Evolutionary conservation across 495 filamentous ascomycete species (phyloP), one percentile per base, ranked within the genome.

Genomic region (Hypoxylon lienhwacheense): DNA sequence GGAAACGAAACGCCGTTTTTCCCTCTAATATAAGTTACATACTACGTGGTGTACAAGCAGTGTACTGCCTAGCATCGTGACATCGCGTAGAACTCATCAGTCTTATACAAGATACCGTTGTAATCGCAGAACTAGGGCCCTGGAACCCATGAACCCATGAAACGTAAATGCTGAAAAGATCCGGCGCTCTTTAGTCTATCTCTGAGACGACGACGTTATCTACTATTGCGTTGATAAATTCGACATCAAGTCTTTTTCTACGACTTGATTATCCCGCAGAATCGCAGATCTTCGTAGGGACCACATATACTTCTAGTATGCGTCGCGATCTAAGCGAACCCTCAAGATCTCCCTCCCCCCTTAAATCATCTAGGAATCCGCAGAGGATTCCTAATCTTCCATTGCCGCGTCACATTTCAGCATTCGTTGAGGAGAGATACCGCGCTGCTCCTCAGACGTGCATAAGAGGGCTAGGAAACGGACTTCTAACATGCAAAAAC

Each of bases 61-160:
- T n/a, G n/a, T n/a, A n/a, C n/a, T n/a, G n/a, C n/a, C 43, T 16
- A 39, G 24, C 33, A 45, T 42, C 25, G 58, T 56, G 6, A 61
- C 47, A 53, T 56, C 47, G 52, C 7, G 4, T 24, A 56, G 52
- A 28, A n/a, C n/a, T n/a, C n/a, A n/a, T n/a, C n/a, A n/a, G n/a
- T n/a, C n/a, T n/a, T n/a, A n/a, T n/a, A n/a, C n/a, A n/a, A n/a
- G n/a, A n/a, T n/a, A n/a, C n/a, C n/a, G n/a, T n/a, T n/a, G n/a
- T n/a, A n/a, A n/a, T n/a, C n/a, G n/a, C n/a, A n/a, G n/a, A n/a
- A n/a, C n/a, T n/a, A n/a, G n/a, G n/a, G n/a, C n/a, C n/a, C n/a
- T n/a, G n/a, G n/a, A n/a, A n/a, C n/a, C n/a, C n/a, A n/a, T n/a
- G n/a, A n/a, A n/a, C n/a, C n/a, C n/a, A n/a, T n/a, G n/a, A n/a